Evolutionary conservation across 1,139 yeast species (phyloP), one percentile per base, ranked within the genome.

Genomic region (Blastobotrys elegans): DNA sequence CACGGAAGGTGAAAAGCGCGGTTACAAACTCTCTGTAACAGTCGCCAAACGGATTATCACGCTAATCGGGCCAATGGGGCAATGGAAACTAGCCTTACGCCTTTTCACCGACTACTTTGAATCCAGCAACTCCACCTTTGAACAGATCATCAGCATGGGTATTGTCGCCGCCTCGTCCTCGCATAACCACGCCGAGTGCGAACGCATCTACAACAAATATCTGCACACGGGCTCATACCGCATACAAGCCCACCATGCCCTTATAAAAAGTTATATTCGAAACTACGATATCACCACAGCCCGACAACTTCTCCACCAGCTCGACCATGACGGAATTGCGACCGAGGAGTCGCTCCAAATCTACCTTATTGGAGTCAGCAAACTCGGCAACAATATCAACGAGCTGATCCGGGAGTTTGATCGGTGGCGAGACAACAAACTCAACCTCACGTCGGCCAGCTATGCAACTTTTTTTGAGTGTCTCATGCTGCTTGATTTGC

Each of bases 231-330:
- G 47, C 20, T 6, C 8, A 5, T 51, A 46, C 37, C 46, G 50
- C n/a, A 22, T 47, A 6, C 31, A 44, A 8, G 47, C 52, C 2
- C 43, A 53, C 40, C 55, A 55, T 33, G 44, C 50, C 2, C 47
- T 56, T 35, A 41, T 58, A 26, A 44, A 50, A 29, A 50, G 49
- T 34, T 58, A 56, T 34, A 40, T 58, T n/a, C 48, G 48, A 7
- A 46, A 50, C 36, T 46, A 54, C 39, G 54, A 58, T 38, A 41
- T 58, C 16, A 51, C 53, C 2, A 55, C 51, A 11, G 62, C 61
- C 1, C 48, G 49, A 44, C 60, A 56, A 27, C 54, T 56, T 45
- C 44, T 57, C 17, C 46, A 52, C 18, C 60, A 58, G 42, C 44
- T 57, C 33, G 50, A 56, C 51, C 41, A 45, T 13, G 32, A 42